phyloP scores from a whole-genome alignment of 1,284 basidiomycete species.

The Sparassis latifolia region DNA sequence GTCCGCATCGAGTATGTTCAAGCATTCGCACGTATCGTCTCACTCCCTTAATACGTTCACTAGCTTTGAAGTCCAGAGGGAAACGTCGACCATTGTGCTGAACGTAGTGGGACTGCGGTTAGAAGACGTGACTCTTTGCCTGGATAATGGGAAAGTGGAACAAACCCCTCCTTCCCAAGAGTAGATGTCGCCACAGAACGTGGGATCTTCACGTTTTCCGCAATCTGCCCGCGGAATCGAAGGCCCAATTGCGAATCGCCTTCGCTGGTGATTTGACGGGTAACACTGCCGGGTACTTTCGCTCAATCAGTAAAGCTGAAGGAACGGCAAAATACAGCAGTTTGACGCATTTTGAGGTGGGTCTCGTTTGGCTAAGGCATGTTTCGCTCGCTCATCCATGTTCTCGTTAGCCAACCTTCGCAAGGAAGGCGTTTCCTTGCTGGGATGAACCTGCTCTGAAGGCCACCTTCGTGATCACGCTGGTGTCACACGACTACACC shows the following conservation, averaged over 20 bases:
- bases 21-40: background rate
- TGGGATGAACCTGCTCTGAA: conserved; percentile 96
- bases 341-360: conserved; percentile 77
- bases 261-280: conserved; percentile 63
- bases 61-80: conserved; percentile 68
- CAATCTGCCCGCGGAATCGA: conserved; percentile 53
- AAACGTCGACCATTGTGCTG: conserved; percentile 64
- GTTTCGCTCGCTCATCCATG: conserved; percentile 15
- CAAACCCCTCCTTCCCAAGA: conserved; percentile 43
- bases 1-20: conserved; percentile 61
- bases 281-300: conserved; percentile 72
- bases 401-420: conserved; percentile 68
- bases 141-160: conserved; percentile 46
- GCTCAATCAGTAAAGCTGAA: conserved; percentile 47
- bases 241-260: conserved; percentile 53
- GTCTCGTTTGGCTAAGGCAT: conserved; percentile 6
- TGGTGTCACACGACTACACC: conserved; percentile 78
- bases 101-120: conserved; percentile 72
- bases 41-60: background rate
- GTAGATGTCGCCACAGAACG: conserved; percentile 63
- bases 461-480: conserved; percentile 77
- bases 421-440: conserved; percentile 77
- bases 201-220: conserved; percentile 49
- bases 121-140: conserved; percentile 58
- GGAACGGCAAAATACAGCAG: conserved; percentile 51